phyloP scores from a whole-genome alignment of 2,329 filamentous ascomycete genomes.

The Akanthomyces lecanii region DNA sequence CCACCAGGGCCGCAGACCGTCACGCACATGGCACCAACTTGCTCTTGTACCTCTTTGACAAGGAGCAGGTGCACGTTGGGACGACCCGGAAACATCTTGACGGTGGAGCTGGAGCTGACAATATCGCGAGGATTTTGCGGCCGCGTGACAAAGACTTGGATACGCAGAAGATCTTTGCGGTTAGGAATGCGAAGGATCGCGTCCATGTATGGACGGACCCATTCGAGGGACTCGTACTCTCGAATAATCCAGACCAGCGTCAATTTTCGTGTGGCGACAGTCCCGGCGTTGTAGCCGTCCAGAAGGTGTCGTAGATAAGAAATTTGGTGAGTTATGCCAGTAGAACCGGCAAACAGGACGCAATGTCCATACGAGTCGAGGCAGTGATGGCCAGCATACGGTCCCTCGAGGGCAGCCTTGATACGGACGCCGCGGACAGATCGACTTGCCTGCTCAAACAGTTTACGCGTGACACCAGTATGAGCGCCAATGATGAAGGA shows the following conservation, averaged over 20 bases:
- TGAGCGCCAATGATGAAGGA: slow-evolving; percentile 85
- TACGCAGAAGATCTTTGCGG: slow-evolving; percentile 75
- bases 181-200: slow-evolving; percentile 71
- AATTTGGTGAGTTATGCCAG: slow-evolving; percentile 93
- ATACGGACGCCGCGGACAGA: slow-evolving; percentile 55
- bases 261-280: slow-evolving; percentile 74
- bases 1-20: slow-evolving; percentile 74
- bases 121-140: slow-evolving; percentile 82
- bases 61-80: slow-evolving; percentile 80
- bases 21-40: slow-evolving; percentile 85
- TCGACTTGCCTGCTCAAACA: slow-evolving; percentile 65
- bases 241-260: slow-evolving; percentile 92
- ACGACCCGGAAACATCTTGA: slow-evolving; percentile 88
- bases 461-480: slow-evolving; percentile 78
- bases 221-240: slow-evolving; percentile 82
- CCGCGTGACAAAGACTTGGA: slow-evolving; percentile 86
- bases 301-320: slow-evolving; percentile 79
- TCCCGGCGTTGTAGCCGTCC: slow-evolving; percentile 62
- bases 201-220: slow-evolving; percentile 85
- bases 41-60: slow-evolving; percentile 73
- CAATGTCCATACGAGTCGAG: slow-evolving; percentile 90
- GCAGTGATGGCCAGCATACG: slow-evolving; percentile 78
- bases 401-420: slow-evolving; percentile 78
- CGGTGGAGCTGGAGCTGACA: slow-evolving; percentile 68
- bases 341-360: slow-evolving; percentile 85